phyloP scores from a whole-genome alignment of 2,329 filamentous ascomycete species.

The Scytalidium sp. region DNA sequence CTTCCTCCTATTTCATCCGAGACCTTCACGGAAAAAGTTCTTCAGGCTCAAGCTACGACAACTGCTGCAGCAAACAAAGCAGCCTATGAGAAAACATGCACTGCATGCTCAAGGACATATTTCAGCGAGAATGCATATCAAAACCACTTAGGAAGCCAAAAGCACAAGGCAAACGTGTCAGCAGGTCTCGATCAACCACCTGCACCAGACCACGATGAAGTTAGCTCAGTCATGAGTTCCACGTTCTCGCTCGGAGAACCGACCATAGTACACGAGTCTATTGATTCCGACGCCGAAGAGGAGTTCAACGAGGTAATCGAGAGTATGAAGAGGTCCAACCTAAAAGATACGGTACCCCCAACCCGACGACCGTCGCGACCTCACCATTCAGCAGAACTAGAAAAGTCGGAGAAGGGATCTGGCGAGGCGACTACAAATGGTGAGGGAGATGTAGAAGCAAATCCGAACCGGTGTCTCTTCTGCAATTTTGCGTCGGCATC shows the following conservation, averaged over 20 bases:
- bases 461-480: conserved; percentile 68
- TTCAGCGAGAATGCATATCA: conserved; percentile 95
- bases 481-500: conserved; percentile 84
- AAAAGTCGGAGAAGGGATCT: conserved; percentile 18
- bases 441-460: conserved; percentile 36
- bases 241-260: conserved; percentile 86
- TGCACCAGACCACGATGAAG: conserved; percentile 54
- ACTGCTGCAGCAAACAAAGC: conserved; percentile 84
- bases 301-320: conserved; percentile 78
- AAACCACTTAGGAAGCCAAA: conserved; percentile 88
- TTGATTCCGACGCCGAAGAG: conserved; percentile 67
- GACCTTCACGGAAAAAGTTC: conserved; percentile 91
- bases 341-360: conserved; percentile 30
- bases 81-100: conserved; percentile 80
- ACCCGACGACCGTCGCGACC: conserved; percentile 20
- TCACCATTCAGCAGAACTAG: conserved; percentile 15
- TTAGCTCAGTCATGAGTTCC: conserved; percentile 82
- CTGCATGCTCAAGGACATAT: conserved; percentile 85
- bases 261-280: conserved; percentile 41
- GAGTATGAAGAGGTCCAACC: conserved; percentile 65
- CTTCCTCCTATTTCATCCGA: conserved; percentile 89
- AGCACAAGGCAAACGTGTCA: conserved; percentile 73
- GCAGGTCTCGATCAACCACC: conserved; percentile 35
- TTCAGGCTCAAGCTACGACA: conserved; percentile 82
- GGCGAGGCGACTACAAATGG: conserved; percentile 31